Evolutionary conservation across 306 rosid genomes (phyloP).

Genomic region (Castanea crenata): DNA sequence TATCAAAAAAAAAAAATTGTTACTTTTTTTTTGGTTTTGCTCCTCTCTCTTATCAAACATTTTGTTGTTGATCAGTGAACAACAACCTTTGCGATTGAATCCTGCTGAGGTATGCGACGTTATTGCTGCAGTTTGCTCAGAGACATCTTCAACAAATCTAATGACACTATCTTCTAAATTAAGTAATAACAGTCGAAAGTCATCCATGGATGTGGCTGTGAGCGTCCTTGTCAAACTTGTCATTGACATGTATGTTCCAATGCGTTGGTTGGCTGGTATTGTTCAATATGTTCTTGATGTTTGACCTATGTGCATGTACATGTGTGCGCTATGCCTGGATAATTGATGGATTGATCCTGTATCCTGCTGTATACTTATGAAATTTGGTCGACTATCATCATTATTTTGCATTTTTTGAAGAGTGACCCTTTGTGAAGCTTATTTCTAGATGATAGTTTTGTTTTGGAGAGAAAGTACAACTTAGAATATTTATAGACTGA

Average conservation of each 20-base stretch:
- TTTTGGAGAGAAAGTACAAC: neutral
- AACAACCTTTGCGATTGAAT: slow-evolving; percentile 93
- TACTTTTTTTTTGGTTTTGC: slow-evolving; percentile 24
- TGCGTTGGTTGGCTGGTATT: slow-evolving; percentile 24
- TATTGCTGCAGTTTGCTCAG: slow-evolving; percentile 98
- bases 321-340: neutral
- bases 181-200: slow-evolving; percentile 70
- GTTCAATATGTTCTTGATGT: slow-evolving; percentile 14
- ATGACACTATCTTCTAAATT: slow-evolving; percentile 64
- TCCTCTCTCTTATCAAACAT: slow-evolving; percentile 31
- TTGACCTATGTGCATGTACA: neutral
- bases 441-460: neutral
- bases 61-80: slow-evolving; percentile 74
- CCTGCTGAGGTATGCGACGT: slow-evolving; percentile 97
- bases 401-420: neutral
- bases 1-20: neutral
- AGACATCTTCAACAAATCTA: slow-evolving; percentile 55
- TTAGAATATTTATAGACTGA: neutral
- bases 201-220: slow-evolving; percentile 96
- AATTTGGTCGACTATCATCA: neutral
- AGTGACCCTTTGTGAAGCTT: neutral
- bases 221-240: slow-evolving; percentile 97
- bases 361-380: neutral
- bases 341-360: neutral
- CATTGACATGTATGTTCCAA: slow-evolving; percentile 90